Percentiles rank a stretch among this genome's conserved stretches.
phyloP scores from a whole-genome alignment of 179 eudicot species.

The Beta corolliflora region DNA sequence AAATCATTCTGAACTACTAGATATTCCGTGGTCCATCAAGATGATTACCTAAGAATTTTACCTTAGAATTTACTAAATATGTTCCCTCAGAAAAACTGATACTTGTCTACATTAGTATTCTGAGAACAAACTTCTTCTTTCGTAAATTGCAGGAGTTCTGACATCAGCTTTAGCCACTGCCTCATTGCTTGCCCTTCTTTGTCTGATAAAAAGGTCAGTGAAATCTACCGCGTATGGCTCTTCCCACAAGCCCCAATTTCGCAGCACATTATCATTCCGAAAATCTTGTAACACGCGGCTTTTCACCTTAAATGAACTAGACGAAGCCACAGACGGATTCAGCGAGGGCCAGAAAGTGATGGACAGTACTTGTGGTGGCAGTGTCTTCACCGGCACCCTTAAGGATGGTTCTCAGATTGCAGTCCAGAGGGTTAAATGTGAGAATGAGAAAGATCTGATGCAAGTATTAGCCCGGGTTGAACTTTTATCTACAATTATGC shows the following conservation, averaged over 20 bases:
- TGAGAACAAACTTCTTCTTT: not conserved
- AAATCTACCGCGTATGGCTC: slow-evolving; percentile 34
- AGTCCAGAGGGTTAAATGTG: slow-evolving; percentile 58
- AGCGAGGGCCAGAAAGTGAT: slow-evolving; percentile 43
- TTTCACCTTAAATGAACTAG: slow-evolving; percentile 66
- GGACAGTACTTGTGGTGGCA: slow-evolving; percentile 35
- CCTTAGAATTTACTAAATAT: not conserved
- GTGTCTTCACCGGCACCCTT: slow-evolving; percentile 59
- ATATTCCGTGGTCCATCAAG: too few relatives aligned
- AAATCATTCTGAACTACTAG: too few relatives aligned
- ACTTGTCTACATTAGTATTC: not conserved
- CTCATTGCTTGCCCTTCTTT: slow-evolving; percentile 48
- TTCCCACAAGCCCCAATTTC: slow-evolving; percentile 38
- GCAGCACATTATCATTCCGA: slow-evolving; percentile 44
- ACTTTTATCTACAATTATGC: slow-evolving; percentile 53
- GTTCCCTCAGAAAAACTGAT: slow-evolving; percentile 4
- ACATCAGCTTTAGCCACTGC: slow-evolving; percentile 45
- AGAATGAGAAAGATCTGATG: slow-evolving; percentile 53
- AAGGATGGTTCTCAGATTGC: slow-evolving; percentile 56
- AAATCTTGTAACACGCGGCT: slow-evolving; percentile 55
- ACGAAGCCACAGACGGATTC: slow-evolving; percentile 73
- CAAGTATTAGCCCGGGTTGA: slow-evolving; percentile 54
- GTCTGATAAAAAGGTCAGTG: slow-evolving; percentile 48
- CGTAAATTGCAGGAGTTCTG: slow-evolving; percentile 49
- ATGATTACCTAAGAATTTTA: too few relatives aligned